Conservation (phyloP, 2,329 filamentous ascomycete genomes). For the Colletotrichum sublineola region DNA sequence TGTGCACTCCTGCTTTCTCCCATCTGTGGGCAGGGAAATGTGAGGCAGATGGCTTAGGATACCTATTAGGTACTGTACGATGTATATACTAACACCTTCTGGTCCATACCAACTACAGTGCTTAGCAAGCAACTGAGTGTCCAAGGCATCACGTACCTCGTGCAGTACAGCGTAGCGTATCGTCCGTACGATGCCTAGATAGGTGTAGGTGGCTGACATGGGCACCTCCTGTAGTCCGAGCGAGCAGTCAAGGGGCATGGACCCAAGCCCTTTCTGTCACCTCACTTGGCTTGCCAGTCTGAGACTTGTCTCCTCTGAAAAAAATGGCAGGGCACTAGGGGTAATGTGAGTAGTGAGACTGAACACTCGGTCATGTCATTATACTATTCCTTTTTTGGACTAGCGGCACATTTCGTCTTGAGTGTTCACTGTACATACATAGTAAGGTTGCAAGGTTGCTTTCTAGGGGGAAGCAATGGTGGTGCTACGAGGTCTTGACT, state of each 20-base stretch:
- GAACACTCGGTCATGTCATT: constrained; percentile 1
- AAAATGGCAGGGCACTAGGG: background rate
- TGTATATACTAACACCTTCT: background rate
- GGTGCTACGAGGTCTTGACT: constrained; percentile 1
- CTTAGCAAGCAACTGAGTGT: background rate
- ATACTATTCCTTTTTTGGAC: background rate
- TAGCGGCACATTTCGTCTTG: background rate
- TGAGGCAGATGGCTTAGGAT: background rate
- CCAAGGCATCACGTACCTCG: background rate
- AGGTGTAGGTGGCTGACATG: constrained; percentile 15
- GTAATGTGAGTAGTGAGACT: constrained; percentile 26
- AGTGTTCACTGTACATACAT: background rate
- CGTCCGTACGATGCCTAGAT: too few relatives aligned
- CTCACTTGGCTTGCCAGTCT: constrained; percentile 29
- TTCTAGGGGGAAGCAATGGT: background rate
- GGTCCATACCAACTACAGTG: constrained; percentile 1
- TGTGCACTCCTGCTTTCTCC: constrained; percentile 1
- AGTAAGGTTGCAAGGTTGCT: background rate
- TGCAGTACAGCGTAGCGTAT: background rate
- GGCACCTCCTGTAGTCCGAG: constrained; percentile 24
- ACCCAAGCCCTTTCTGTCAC: constrained; percentile 19
- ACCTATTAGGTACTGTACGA: background rate
- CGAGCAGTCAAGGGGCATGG: constrained; percentile 27
- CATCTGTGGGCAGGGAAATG: background rate
- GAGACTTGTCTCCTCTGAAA: constrained; percentile 14